Percentiles rank a stretch among this genome's conserved stretches.
These are phyloP conservation scores for Sugiyamaella smithiae DNA, from an alignment of 805 yeast species.

Conservation along the genomic window DNA sequence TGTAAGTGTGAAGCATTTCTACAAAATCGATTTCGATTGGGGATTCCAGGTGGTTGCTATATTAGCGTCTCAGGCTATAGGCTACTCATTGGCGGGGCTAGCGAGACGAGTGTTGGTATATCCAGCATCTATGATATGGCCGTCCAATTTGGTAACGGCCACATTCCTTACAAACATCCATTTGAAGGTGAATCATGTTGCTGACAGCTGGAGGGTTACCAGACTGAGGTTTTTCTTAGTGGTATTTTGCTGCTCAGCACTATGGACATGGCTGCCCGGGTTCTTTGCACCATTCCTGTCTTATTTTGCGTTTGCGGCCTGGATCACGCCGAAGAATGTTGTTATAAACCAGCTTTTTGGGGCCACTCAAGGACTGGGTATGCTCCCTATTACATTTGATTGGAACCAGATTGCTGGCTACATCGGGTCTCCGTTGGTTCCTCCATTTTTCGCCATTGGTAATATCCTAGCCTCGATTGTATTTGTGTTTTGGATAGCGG, in stretches of 20 bases:
- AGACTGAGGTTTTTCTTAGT: slow-evolving; percentile 48
- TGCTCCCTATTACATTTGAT: slow-evolving; percentile 65
- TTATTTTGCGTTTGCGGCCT: slow-evolving; percentile 56
- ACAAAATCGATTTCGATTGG: slow-evolving; percentile 43
- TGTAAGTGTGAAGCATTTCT: slow-evolving; percentile 50
- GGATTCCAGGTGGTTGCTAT: slow-evolving; percentile 55
- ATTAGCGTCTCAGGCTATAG: slow-evolving; percentile 59
- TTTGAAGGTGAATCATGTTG: slow-evolving; percentile 47
- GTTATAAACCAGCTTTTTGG: slow-evolving; percentile 68
- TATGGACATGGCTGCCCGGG: slow-evolving; percentile 62
- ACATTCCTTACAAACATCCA: slow-evolving; percentile 56
- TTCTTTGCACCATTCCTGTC: slow-evolving; percentile 58
- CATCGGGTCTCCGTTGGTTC: slow-evolving; percentile 61
- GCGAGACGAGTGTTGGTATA: slow-evolving; percentile 56
- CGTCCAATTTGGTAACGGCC: slow-evolving; percentile 56
- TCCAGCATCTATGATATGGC: slow-evolving; percentile 72
- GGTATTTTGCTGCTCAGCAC: slow-evolving; percentile 41
- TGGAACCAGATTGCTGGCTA: slow-evolving; percentile 60
- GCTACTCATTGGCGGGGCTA: slow-evolving; percentile 66
- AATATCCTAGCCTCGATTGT: slow-evolving; percentile 48
- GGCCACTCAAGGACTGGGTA: slow-evolving; percentile 55
- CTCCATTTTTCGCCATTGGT: slow-evolving; percentile 50
- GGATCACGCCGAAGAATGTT: slow-evolving; percentile 60
- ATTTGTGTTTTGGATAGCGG: slow-evolving; percentile 50
- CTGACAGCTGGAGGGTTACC: slow-evolving; percentile 61